Conservation (phyloP, 306 rosid genomes). For the cucumber (Cucumis sativus) region DNA sequence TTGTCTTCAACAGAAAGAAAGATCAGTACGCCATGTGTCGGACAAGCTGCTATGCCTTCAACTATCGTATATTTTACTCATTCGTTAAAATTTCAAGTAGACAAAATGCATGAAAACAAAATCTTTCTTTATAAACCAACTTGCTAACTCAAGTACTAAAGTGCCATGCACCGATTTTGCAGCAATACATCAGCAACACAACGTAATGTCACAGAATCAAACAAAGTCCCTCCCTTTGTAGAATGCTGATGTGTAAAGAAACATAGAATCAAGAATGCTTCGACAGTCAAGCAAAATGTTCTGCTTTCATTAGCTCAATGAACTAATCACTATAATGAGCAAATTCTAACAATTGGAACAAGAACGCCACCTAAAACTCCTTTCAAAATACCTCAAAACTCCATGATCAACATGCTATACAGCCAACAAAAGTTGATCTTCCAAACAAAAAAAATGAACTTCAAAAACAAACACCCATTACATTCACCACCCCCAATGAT, state of each 20-base stretch:
- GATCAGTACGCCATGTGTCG: background rate
- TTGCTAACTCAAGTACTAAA: background rate
- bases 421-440: background rate
- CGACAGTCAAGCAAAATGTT: too few relatives aligned
- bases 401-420: slow-evolving; percentile 5
- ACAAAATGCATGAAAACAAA: background rate
- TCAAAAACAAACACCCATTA: background rate
- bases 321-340: background rate
- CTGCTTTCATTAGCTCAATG: background rate
- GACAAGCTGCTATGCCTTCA: background rate
- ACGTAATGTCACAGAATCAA: background rate
- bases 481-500: background rate
- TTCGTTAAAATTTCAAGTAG: background rate
- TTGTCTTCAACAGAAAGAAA: background rate
- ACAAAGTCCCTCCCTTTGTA: background rate
- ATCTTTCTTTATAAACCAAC: background rate
- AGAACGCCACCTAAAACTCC: background rate
- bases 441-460: background rate
- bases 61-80: background rate
- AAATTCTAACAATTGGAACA: background rate
- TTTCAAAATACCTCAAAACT: background rate
- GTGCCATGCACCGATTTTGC: background rate
- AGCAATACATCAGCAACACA: background rate
- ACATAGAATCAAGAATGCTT: background rate
- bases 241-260: background rate